Evolutionary conservation across 2,329 filamentous ascomycete species (phyloP).

Genomic region (Diplodia scrobiculata): DNA sequence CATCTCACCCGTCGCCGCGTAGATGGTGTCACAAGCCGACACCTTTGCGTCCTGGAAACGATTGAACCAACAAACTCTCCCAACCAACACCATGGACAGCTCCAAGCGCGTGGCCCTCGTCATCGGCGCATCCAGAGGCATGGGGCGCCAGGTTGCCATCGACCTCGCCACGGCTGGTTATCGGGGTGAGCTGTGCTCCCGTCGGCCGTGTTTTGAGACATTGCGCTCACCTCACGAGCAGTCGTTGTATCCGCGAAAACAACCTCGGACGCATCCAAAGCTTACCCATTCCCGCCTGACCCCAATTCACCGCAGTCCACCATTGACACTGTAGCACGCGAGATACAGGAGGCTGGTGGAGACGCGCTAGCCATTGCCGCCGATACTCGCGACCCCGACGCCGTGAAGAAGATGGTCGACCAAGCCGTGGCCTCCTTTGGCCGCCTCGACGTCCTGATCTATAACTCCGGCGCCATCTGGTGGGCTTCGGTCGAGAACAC

Average conservation of each 20-base stretch:
- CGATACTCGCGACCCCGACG: constrained; percentile 67
- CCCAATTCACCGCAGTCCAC: constrained; percentile 75
- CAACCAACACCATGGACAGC: constrained; percentile 4
- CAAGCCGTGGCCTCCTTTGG: constrained; percentile 61
- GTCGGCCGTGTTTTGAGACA: background rate
- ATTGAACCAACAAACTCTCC: background rate
- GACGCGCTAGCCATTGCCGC: constrained; percentile 67
- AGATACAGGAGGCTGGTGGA: constrained; percentile 68
- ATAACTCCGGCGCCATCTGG: constrained; percentile 85
- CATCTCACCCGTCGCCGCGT: background rate
- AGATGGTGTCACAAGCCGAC: background rate
- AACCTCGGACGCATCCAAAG: constrained; percentile 62
- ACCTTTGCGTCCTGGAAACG: background rate
- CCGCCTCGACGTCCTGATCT: constrained; percentile 72
- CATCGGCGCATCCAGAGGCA: constrained; percentile 75
- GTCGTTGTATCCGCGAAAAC: constrained; percentile 79
- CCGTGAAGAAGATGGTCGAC: constrained; percentile 62
- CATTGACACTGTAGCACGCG: constrained; percentile 75
- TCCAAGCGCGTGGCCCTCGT: constrained; percentile 62
- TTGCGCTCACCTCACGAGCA: constrained; percentile 39
- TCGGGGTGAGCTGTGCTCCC: constrained; percentile 56
- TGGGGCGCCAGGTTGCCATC: constrained; percentile 77
- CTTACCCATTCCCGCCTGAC: constrained; percentile 68
- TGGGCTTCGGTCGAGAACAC: constrained; percentile 75
- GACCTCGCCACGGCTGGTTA: constrained; percentile 73